Evolutionary conservation across 1,284 basidiomycete genomes (phyloP), one percentile per base, ranked within the genome.

Genomic region (Mixia osmundae): DNA sequence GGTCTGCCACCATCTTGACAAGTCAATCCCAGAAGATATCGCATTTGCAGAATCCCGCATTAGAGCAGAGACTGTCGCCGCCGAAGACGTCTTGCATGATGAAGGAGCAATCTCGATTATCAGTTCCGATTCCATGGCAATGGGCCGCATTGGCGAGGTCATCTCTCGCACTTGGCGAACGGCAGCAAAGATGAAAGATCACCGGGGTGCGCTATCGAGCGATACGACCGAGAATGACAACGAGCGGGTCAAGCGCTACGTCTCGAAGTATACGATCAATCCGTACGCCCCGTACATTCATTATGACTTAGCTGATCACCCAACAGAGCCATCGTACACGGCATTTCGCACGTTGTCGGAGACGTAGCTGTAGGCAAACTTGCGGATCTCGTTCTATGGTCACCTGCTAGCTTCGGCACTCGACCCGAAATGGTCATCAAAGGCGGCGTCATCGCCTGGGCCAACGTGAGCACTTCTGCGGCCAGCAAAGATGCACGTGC

Each of bases 41-140:
- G 72, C 79, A 0, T 99, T 99, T 53, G 89, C 91, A 5, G 89
- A 97, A 50, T 95, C 87, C 9, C 76, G 91, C 33, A 99, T 99
- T 45, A 71, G 89, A 18, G 82, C 71, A 2, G 89, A 97, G 61
- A 99, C 89, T 0, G 75, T 97, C 28, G 91, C 89, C 0, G 91
- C 91, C 0, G 91, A 99, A 55, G 91, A 99, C 52, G 76, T 97
- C 14, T 61, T 97, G 26, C 89, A 97, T 41, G 89, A 97, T 54
- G 68, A 60, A 0, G 91, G 91, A 1, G 85, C 89, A 1, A 94
- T 99, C 33, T 52, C 79, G 3, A 91, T 95, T 72, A 91, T 95
- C 48, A 77, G 73, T 44, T 83, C 78, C 3, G 89, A 97, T 55
- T 77, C 82, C 2, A 87, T 91, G 57, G 89, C 89, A 0, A 95